Evolutionary conservation across 176 grass and related monocot genomes (phyloP), one percentile per base, ranked within the genome.

Genomic region (Canna indica): DNA sequence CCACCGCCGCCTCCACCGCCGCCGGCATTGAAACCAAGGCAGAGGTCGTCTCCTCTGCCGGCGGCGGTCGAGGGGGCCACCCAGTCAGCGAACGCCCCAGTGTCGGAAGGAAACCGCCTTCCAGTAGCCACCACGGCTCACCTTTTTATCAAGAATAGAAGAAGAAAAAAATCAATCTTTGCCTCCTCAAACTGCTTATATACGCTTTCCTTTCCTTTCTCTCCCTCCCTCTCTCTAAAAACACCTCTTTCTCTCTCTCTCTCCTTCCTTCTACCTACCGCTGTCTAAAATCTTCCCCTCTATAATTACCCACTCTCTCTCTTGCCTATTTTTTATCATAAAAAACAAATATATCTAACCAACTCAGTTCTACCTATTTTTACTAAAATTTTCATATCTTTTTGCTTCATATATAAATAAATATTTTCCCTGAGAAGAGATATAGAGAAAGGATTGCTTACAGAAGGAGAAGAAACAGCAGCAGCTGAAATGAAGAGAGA

Each of bases 121-220:
- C 84, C 95, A 12, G 95, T 88, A 99, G 90, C 95, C 95, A 87
- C 87, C 81, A 83, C 86, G 83, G 80, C 84, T 84, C 62, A 73
- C 77, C 25, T 63, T 62, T 54, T 0, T 16, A 22, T 31, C 71
- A 36, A 48, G 56, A 41, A 69, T 74, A 68, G 14, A 60, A 54
- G 11, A 41, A 17, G 7, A 67, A 20, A 68, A 44, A 2, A 68
- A 14, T 35, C 14, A 45, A 41, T 60, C 35, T 73, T 26, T 18
- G 25, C 1, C 54, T 18, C 35, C 71, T 73, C 42, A 18, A 29
- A 27, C 22, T 39, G 34, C 34, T 61, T 73, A 42, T 59, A 42
- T 69, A 73, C 36, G 10, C 54, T 20, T 41, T 25, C 0, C n/a
- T 59, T 30, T 52, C 20, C 15, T 4, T 1, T 65, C 62, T 81